Base-by-base conservation (phyloP, 108 stramenopile genomes). In the Discostella pseudostelligera region DNA sequence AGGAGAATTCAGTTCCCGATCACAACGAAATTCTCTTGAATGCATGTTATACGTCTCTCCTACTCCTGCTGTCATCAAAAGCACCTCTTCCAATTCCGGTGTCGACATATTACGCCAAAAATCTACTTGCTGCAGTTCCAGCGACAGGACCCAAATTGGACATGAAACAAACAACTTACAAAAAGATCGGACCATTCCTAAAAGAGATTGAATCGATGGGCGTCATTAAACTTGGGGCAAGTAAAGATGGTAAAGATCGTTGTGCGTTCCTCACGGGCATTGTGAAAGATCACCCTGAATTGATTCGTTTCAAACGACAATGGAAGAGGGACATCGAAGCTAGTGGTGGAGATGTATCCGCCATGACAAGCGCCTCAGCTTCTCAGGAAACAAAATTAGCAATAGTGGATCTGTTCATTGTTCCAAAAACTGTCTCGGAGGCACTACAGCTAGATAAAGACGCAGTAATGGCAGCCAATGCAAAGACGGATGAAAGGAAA, bases 121-220 rank as follows among this genome's bases (percentile, higher is more conserved):
- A 90, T 61, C 67, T 93, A 4, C 13, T 89, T 21, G 57, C 81
- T 26, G 69, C 81, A 8, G 50, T 68, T 48, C 76, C 72, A 25
- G 25, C 32, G n/a, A 69, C 53, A 8, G 77, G 79, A 4, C 74
- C 81, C 0, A 69, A 54, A 50, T 65, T 89, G 45, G 78, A 89
- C 20, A 54, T 93, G 47, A 93, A 93, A 55, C 65, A 67, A 69
- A 90, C 88, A 14, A 56, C 51, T 16, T 84, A 83, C 62, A 93
- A 90, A 62, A 89, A 93, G 64, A 83, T 93, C 61, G 87, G 87
- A 20, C 76, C 70, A 7, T 93, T 88, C 70, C 45, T 93, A 12
- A 40, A 69, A 28, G 84, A 84, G 19, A 78, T 85, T 69, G 83
- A 81, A 32, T 59, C 66, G 32, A 19, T 50, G 1, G 87, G 85